These are phyloP conservation scores for Chytriomyces confervae DNA, from an alignment of 192 early-diverging fungal genomes.

Conservation along the genomic window DNA sequence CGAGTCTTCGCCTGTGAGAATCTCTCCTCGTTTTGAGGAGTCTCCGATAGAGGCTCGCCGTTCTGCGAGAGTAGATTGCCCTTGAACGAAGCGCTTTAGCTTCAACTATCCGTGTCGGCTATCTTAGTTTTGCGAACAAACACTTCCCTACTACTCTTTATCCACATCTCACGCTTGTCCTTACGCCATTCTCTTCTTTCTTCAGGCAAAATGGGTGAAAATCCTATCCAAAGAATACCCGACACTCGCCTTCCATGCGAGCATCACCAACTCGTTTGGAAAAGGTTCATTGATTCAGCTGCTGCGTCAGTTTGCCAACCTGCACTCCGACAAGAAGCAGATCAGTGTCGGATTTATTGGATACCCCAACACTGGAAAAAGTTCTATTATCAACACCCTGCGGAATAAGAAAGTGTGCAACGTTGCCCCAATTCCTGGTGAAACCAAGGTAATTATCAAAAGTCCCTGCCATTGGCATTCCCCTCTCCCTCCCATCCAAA, in stretches of 20 bases:
- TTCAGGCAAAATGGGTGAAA: conserved; percentile 90
- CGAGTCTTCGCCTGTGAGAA: conserved; percentile 38
- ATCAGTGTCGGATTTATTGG: conserved; percentile 98
- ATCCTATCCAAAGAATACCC: conserved; percentile 89
- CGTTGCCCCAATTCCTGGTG: conserved; percentile 97
- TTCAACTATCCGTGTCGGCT: conserved; percentile 23
- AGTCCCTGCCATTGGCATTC: background rate
- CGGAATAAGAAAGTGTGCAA: conserved; percentile 96
- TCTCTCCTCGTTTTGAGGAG: conserved; percentile 59
- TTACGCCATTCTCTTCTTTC: background rate
- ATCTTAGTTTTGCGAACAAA: conserved; percentile 55
- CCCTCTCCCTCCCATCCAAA: background rate
- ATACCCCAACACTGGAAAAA: conserved; percentile 97
- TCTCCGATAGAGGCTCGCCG: conserved; percentile 30
- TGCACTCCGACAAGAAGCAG: conserved; percentile 98
- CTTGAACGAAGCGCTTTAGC: conserved; percentile 14
- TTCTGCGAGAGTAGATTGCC: conserved; percentile 49
- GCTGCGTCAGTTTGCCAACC: conserved; percentile 90
- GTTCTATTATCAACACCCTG: conserved; percentile 98
- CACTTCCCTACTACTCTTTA: conserved; percentile 33
- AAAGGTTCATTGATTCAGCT: conserved; percentile 97
- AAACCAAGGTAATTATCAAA: conserved; percentile 72
- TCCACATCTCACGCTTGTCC: background rate
- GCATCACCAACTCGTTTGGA: conserved; percentile 98
- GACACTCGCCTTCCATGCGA: conserved; percentile 98